Evolutionary conservation across 1,284 basidiomycete genomes (phyloP), one percentile per base, ranked within the genome.

Genomic region (Puccinia polysora): DNA sequence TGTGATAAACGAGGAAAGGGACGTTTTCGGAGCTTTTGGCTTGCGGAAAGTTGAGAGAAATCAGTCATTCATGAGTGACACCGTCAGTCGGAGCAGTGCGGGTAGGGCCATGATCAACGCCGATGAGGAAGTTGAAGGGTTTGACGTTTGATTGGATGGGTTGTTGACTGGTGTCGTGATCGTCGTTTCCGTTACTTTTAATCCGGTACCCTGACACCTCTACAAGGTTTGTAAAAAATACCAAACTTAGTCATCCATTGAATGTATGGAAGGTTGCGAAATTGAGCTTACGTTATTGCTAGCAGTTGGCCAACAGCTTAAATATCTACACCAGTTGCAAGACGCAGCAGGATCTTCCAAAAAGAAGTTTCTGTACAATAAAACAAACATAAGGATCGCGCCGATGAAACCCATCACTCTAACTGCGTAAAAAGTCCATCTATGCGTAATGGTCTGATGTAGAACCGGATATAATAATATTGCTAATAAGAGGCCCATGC

Each of bases 401-500:
- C 67, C 67, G 30, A 70, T n/a, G 4, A 62, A 18, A 34, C 56
- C 45, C 18, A 70, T 15, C n/a, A 43, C 14, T 53, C 67, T 20
- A 30, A 62, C 55, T 5, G 47, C n/a, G 30, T 59, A 59, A 38
- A 70, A 70, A 7, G 55, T 62, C 36, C 53, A 60, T 36, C 67
- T 40, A 43, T 70, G 67, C n/a, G 55, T 15, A 8, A 34, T 47
- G 7, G 67, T 70, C 40, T 70, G 67, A 40, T 70, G 67, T 25
- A 70, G 40, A 36, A 62, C 58, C 0, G 67, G 67, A 38, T 53
- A 68, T 47, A 8, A 36, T 2, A 70, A n/a, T 18, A 59, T 52
- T 4, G 67, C 53, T 4, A 70, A n/a, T 40, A 70, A 28, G 38
- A 70, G 45, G 1, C 79, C 79, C 20, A 79, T 76, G 23, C 76